Base-by-base conservation (phyloP, 148 eudicot genomes). In the Nepenthes mirabilis region DNA sequence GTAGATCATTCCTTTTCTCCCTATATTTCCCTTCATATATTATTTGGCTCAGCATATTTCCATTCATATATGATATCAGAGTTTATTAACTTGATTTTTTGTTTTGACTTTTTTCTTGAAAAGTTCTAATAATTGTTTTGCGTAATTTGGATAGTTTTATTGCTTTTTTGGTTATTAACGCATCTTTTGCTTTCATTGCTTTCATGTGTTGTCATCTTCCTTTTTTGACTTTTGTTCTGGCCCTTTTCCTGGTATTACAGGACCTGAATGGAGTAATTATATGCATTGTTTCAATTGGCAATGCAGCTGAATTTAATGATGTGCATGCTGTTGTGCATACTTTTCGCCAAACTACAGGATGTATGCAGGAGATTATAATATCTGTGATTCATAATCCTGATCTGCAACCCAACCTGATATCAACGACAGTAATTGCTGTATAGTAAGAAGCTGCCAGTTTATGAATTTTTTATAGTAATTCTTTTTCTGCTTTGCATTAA, bases 231-330 rank as follows among this genome's bases (percentile, higher is more conserved):
- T 33, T 23, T 23, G 23, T 23, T 23, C 23, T 23, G 23, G 23
- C 23, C 23, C 23, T 23, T 23, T 67, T 51, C 23, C 37, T 54
- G 50, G 43, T 58, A 68, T 47, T 33, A 56, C 77, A 91, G 98
- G 91, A 74, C 70, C 72, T 79, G 47, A 70, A 79, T 58, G 89
- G 85, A 14, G 60, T 80, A 57, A 71, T 85, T 58, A 34, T 85
- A 63, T 86, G 94, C 72, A 65, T 85, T 66, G 57, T 85, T 55
- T 71, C 96, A 62, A 83, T 85, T 74, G 83, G 91, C 58, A 81
- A 66, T 64, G 74, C 61, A 47, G 47, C 78, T 56, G 83, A 70
- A 55, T 71, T 72, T 58, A 74, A 67, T 63, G 82, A 84, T 55
- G 72, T 79, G 48, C 57, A 68, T 68, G 61, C 59, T 36, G 62